A percentile compares a stretch with the other conserved stretches of the same genome.
phyloP scores from a whole-genome alignment of 495 filamentous ascomycete species.

The Pyronema domesticum region DNA sequence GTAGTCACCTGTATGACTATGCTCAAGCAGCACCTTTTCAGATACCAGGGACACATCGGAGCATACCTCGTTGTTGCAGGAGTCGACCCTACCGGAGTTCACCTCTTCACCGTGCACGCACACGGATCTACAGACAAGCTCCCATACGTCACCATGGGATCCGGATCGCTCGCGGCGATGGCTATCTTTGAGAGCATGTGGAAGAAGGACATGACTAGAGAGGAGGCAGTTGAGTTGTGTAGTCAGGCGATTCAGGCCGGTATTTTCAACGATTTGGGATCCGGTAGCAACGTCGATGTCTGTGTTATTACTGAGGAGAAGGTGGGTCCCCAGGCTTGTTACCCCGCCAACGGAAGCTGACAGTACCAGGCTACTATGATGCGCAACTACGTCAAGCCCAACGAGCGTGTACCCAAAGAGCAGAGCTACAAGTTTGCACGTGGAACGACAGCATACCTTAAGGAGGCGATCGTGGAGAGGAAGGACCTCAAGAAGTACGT shows the following conservation, averaged over 20 bases:
- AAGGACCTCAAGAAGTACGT: slow-evolving; percentile 92
- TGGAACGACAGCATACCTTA: slow-evolving; percentile 83
- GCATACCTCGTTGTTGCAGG: slow-evolving; percentile 97
- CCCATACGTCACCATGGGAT: slow-evolving; percentile 98
- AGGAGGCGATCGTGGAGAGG: slow-evolving; percentile 81
- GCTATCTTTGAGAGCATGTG: slow-evolving; percentile 93
- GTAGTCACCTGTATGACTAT: slow-evolving; percentile 99
- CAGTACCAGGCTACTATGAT: slow-evolving; percentile 47
- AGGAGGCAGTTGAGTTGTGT: slow-evolving; percentile 68
- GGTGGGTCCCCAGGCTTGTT: slow-evolving; percentile 16
- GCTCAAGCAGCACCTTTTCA: slow-evolving; percentile 98
- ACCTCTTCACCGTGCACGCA: slow-evolving; percentile 95
- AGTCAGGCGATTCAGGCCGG: slow-evolving; percentile 83
- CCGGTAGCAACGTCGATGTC: slow-evolving; percentile 92
- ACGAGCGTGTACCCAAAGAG: slow-evolving; percentile 78
- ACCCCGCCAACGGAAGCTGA: not conserved
- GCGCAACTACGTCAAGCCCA: slow-evolving; percentile 81
- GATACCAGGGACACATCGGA: slow-evolving; percentile 92
- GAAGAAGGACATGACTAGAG: slow-evolving; percentile 59
- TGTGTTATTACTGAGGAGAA: slow-evolving; percentile 86
- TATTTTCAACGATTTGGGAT: slow-evolving; percentile 98
- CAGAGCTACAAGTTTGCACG: slow-evolving; percentile 75
- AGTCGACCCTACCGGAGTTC: slow-evolving; percentile 88
- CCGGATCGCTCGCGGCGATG: slow-evolving; percentile 91
- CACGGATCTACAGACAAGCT: slow-evolving; percentile 98